Percentiles rank a stretch among this genome's conserved stretches.
phyloP scores from a whole-genome alignment of 1,139 yeast genomes.

The Debaryomyces coudertii region DNA sequence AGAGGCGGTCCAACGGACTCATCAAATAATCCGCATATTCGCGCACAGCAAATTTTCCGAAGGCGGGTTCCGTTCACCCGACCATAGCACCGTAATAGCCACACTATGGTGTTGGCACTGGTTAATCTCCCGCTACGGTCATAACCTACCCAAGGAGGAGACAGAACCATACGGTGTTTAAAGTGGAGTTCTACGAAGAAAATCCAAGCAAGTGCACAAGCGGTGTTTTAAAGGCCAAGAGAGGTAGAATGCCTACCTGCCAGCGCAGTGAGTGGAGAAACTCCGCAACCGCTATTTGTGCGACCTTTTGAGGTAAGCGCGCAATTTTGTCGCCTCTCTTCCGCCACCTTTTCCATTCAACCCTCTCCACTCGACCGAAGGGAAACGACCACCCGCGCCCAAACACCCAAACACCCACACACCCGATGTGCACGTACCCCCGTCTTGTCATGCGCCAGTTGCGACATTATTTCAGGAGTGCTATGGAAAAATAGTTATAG shows the following conservation, averaged over 20 bases:
- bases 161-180: background rate
- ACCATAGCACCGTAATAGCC: background rate
- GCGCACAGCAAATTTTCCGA: constrained; percentile 8
- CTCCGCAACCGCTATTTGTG: background rate
- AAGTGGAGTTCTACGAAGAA: background rate
- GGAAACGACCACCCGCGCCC: background rate
- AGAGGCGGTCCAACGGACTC: constrained; percentile 1
- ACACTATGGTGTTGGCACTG: background rate
- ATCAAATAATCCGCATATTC: constrained; percentile 5
- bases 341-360: background rate
- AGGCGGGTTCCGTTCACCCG: constrained; percentile 8
- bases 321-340: background rate
- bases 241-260: background rate
- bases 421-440: too few species aligned
- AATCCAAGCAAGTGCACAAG: background rate
- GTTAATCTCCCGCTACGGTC: background rate
- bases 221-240: background rate
- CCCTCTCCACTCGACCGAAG: background rate
- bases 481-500: too few species aligned
- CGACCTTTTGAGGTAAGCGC: background rate
- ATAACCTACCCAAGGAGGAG: background rate
- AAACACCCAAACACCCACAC: too few species aligned
- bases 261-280: background rate
- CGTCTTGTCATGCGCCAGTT: too few species aligned
- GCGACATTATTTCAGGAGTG: too few species aligned